Evolutionary conservation across 2,329 filamentous ascomycete species (phyloP).

Genomic region (Acarospora socialis): DNA sequence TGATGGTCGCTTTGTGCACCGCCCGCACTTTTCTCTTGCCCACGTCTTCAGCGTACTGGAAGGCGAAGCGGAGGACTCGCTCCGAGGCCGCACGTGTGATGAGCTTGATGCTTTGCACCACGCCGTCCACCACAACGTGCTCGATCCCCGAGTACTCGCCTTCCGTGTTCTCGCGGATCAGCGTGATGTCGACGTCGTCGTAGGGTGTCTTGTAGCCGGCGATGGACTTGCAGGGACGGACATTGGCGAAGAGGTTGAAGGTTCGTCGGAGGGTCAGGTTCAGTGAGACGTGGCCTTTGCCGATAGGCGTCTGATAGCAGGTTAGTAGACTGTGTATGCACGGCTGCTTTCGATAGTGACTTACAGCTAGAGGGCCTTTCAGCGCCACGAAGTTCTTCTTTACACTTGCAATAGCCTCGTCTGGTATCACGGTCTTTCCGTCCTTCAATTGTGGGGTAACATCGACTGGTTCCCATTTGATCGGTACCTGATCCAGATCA

Average conservation of each 20-base stretch:
- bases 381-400: slow-evolving; percentile 92
- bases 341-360: too few relatives aligned
- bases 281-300: slow-evolving; percentile 97
- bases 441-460: slow-evolving; percentile 88
- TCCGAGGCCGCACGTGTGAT: slow-evolving; percentile 92
- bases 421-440: slow-evolving; percentile 88
- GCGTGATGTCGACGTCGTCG: slow-evolving; percentile 88
- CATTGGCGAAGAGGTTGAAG: slow-evolving; percentile 99
- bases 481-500: slow-evolving; percentile 51
- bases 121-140: slow-evolving; percentile 93
- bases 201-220: slow-evolving; percentile 97
- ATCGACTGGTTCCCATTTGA: slow-evolving; percentile 95
- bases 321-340: slow-evolving; percentile 1
- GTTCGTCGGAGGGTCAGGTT: slow-evolving; percentile 97
- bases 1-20: slow-evolving; percentile 99
- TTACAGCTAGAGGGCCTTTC: slow-evolving; percentile 90
- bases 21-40: slow-evolving; percentile 94
- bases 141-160: slow-evolving; percentile 99
- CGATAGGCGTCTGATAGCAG: slow-evolving; percentile 61
- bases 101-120: slow-evolving; percentile 99
- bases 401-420: slow-evolving; percentile 85
- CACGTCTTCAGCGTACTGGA: slow-evolving; percentile 90
- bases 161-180: slow-evolving; percentile 99
- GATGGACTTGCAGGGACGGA: slow-evolving; percentile 93
- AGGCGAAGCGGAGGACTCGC: slow-evolving; percentile 91